These are phyloP conservation scores for Cryptosporidium sp. DNA, from an alignment of 169 alveolate genomes.

Conservation along the genomic window DNA sequence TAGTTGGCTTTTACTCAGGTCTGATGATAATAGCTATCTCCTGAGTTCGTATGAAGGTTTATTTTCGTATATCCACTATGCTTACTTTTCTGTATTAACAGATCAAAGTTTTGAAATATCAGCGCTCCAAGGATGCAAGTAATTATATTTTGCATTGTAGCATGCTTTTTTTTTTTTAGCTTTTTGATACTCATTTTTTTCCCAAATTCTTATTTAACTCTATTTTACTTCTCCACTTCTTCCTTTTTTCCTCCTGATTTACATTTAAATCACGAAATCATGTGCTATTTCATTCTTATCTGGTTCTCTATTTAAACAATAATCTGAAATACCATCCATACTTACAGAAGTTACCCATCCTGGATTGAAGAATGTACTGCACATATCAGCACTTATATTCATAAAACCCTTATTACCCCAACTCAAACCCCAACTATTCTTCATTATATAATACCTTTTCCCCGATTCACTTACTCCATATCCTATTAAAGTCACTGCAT, in stretches of 20 bases:
- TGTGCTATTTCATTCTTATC: constrained; percentile 13
- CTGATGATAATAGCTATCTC: background rate
- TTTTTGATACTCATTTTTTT: background rate
- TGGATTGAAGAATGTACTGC: constrained; percentile 71
- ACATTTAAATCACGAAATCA: constrained; percentile 22
- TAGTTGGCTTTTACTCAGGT: background rate
- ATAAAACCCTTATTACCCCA: constrained; percentile 90
- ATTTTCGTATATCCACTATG: background rate
- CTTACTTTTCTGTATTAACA: background rate
- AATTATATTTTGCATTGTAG: background rate
- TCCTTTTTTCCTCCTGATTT: background rate
- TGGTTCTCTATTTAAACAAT: constrained; percentile 38
- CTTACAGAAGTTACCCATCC: constrained; percentile 66
- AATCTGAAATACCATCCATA: constrained; percentile 29
- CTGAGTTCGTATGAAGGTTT: background rate
- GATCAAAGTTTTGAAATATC: background rate
- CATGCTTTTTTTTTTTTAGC: background rate
- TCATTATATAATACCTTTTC: constrained; percentile 82
- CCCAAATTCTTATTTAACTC: background rate
- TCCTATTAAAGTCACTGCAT: constrained; percentile 81
- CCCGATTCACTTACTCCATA: constrained; percentile 76
- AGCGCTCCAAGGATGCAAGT: background rate
- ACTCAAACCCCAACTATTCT: constrained; percentile 88
- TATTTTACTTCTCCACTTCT: background rate
- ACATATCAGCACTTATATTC: constrained; percentile 76